Base-by-base conservation (phyloP, 2,329 filamentous ascomycete species). In the Biscogniauxia mediterranea region DNA sequence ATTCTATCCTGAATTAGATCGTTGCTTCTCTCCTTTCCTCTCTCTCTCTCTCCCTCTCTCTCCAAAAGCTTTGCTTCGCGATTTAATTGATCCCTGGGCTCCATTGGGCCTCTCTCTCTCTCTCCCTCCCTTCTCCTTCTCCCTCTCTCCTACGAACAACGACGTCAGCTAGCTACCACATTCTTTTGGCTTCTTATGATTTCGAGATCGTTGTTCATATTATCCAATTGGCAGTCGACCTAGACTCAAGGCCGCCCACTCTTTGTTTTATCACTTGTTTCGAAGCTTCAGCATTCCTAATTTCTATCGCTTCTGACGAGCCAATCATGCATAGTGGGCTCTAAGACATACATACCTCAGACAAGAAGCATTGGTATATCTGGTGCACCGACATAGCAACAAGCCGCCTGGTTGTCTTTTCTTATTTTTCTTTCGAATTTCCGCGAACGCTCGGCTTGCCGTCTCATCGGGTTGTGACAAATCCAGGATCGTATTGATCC, bases 271-370 rank as follows among this genome's bases (percentile, higher is more conserved):
- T 46, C 13, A 46, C 38, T n/a, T 46, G 50, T 52, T 52, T 42
- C 17, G 25, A 20, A 55, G 32, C 52, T 55, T 50, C 58, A 21
- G 42, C 53, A 13, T 20, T 42, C 21, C 46, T 26, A 9, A n/a
- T 54, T 50, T 52, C 54, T 38, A 49, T 56, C 56, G 54, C 52
- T 54, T 55, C 52, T 61, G 50, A 49, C 46, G 26, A 58, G 49
- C 60, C 60, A 62, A 64, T 62, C 57, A 65, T 61, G 58, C 52
- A 20, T 42, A 52, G 20, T 32, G 51, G 46, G 49, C 25, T 32
- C 59, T 65, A 59, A 71, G 66, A 71, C 70, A 70, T 38, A 54
- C 58, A 49, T 61, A 51, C 50, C 50, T 23, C 21, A 25, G 52
- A 55, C 62, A 59, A 67, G 65, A 67, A 55, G 17, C 68, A 68